Conservation (phyloP, 805 yeast species). For the Yamadazyma akitaensis region DNA sequence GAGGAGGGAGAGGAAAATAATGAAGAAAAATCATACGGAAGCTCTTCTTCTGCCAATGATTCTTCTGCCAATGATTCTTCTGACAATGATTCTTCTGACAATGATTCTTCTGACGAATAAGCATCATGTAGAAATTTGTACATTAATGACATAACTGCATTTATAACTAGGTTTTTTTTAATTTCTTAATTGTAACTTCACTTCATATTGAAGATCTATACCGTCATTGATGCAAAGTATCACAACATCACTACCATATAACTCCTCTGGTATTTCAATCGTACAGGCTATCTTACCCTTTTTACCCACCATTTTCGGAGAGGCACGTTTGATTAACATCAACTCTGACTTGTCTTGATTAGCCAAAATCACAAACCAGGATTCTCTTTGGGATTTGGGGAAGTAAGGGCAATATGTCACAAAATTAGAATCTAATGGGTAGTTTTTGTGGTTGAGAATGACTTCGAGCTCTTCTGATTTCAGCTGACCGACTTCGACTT, state of each 20-base stretch:
- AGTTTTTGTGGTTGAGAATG: constrained; percentile 51
- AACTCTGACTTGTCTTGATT: constrained; percentile 53
- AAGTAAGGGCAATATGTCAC: constrained; percentile 73
- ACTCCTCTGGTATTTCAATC: constrained; percentile 47
- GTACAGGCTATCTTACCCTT: constrained; percentile 42
- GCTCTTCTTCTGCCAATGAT: too few species aligned
- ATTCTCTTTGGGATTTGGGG: constrained; percentile 88
- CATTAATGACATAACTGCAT: constrained; percentile 6
- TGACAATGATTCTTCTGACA: too few species aligned
- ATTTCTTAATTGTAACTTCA: neutral
- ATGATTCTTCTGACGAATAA: neutral
- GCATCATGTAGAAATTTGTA: constrained; percentile 4
- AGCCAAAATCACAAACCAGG: constrained; percentile 78
- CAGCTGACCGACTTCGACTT: constrained; percentile 37
- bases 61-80: neutral
- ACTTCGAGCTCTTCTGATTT: constrained; percentile 36
- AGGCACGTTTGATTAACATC: constrained; percentile 68
- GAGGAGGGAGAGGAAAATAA: neutral
- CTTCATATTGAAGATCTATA: constrained; percentile 48
- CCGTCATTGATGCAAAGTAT: constrained; percentile 65
- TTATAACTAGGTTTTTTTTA: neutral
- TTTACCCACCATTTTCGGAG: constrained; percentile 46
- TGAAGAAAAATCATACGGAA: too few species aligned
- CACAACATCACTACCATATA: constrained; percentile 44
- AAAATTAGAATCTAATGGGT: constrained; percentile 53